These are phyloP conservation scores for Hamiltosporidium tvaerminnensis DNA, from an alignment of 371 early-diverging fungal genomes.

Conservation along the genomic window DNA sequence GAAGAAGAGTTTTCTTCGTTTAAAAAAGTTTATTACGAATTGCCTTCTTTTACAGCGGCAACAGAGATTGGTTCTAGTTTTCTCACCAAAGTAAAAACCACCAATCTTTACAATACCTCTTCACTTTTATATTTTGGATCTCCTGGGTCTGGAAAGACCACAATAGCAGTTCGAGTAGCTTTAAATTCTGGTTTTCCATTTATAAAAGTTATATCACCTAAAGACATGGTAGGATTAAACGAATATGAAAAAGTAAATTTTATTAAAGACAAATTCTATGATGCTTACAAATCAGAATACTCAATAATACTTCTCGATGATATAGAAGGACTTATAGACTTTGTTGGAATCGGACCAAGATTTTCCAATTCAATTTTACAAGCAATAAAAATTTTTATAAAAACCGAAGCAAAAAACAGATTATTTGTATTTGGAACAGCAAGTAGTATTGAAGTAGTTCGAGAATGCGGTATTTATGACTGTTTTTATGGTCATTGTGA, in stretches of 20 bases:
- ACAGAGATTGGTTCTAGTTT: constrained; percentile 59
- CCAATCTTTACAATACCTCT: constrained; percentile 69
- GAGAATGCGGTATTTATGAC: constrained; percentile 42
- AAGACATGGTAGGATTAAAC: constrained; percentile 77
- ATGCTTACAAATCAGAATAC: constrained; percentile 85
- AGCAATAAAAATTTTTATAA: constrained; percentile 59
- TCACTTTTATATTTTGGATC: constrained; percentile 60
- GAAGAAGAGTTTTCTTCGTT: constrained; percentile 61
- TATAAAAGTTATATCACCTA: constrained; percentile 88
- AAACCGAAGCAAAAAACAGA: constrained; percentile 44
- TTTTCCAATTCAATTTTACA: constrained; percentile 88
- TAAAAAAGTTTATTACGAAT: constrained; percentile 60
- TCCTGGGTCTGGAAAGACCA: constrained; percentile 83
- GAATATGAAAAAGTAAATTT: constrained; percentile 75
- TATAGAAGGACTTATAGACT: constrained; percentile 82
- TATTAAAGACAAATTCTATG: constrained; percentile 65
- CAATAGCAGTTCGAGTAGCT: constrained; percentile 83
- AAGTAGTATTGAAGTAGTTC: constrained; percentile 27
- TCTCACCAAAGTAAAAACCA: constrained; percentile 55
- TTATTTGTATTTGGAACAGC: constrained; percentile 52
- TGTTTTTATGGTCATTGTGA: constrained; percentile 32
- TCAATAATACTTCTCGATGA: constrained; percentile 87
- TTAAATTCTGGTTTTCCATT: constrained; percentile 81
- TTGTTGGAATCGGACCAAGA: constrained; percentile 86
- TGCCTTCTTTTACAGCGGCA: constrained; percentile 67